Evolutionary conservation across 352 stramenopile genomes (phyloP), one percentile per base, ranked within the genome.

Genomic region (Thraustochytrium sp.): DNA sequence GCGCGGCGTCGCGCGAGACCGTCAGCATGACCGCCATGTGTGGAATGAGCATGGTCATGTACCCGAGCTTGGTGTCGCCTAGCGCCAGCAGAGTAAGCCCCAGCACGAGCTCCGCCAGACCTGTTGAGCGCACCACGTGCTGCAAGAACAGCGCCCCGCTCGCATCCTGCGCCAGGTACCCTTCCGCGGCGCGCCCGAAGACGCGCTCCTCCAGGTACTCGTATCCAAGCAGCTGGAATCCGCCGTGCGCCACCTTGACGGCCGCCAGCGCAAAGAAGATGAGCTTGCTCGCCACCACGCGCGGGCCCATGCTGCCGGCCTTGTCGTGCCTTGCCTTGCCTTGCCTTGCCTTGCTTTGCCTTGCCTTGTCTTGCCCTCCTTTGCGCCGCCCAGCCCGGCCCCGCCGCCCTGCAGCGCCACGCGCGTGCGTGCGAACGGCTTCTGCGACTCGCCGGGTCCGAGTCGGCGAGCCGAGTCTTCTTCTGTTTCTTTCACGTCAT

Each of bases 201-300:
- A 55, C 48, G 48, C 48, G 48, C 18, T 18, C n/a, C n/a, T 55
- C 48, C 16, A 55, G 48, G 16, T 55, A 18, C 16, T n/a, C n/a
- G 48, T 55, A 55, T n/a, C 48, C 48, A n/a, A 55, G n/a, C 16
- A 55, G 48, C 18, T 55, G 8, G 26, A 72, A 34, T 21, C 31
- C 26, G 11, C 31, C 59, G 26, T 72, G 59, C 8, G 31, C 59
- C 26, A 42, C 59, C 21, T 72, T 31, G 40, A 46, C 42, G 59
- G 13, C 59, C 18, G 36, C 59, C 26, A 72, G 59, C 3, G 36
- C 13, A 31, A 29, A 72, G 59, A 49, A 72, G 13, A 72, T 4
- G 1, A 72, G 59, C 59, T 72, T 72, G 59, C 59, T 72, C 18
- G 46, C 59, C n/a, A n/a, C n/a, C n/a, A n/a, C n/a, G n/a, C n/a